phyloP scores from a whole-genome alignment of 2,329 filamentous ascomycete species.

The Sarocladium brachiariae region DNA sequence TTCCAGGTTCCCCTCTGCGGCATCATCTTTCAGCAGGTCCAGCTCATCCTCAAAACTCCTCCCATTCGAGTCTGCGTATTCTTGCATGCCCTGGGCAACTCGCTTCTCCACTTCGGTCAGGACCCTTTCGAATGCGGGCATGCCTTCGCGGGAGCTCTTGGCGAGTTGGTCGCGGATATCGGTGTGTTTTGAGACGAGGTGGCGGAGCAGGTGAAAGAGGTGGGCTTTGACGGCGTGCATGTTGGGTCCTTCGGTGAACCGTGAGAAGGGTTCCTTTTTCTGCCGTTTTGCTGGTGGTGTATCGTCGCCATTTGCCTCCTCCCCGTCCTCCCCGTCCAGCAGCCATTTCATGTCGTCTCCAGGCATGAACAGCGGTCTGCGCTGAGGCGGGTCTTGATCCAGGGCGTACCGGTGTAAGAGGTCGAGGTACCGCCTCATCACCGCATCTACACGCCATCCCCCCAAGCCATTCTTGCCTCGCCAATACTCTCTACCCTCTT shows the following conservation, averaged over 20 bases:
- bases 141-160: slow-evolving; percentile 58
- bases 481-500: slow-evolving; percentile 80
- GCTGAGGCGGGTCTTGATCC: slow-evolving; percentile 54
- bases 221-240: slow-evolving; percentile 81
- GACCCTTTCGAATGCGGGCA: slow-evolving; percentile 70
- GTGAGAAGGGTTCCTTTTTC: slow-evolving; percentile 24
- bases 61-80: slow-evolving; percentile 51
- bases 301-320: slow-evolving; percentile 20
- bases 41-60: slow-evolving; percentile 38
- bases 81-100: slow-evolving; percentile 64
- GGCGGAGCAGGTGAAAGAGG: slow-evolving; percentile 82
- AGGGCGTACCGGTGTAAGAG: slow-evolving; percentile 78
- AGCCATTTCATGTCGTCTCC: slow-evolving; percentile 46
- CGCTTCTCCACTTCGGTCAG: slow-evolving; percentile 67
- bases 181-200: slow-evolving; percentile 73
- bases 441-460: slow-evolving; percentile 82
- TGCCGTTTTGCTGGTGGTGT: slow-evolving; percentile 47
- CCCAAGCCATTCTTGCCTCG: slow-evolving; percentile 68
- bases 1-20: too few relatives aligned
- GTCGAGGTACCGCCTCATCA: slow-evolving; percentile 82
- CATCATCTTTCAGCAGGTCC: slow-evolving; percentile 16
- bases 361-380: slow-evolving; percentile 68
- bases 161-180: slow-evolving; percentile 83
- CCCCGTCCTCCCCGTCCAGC: too few relatives aligned
- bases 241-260: slow-evolving; percentile 41